Percentiles rank a stretch among this genome's conserved stretches.
Evolutionary conservation across 768 basidiomycete genomes (phyloP).

Genomic region (Boletus sp.): DNA sequence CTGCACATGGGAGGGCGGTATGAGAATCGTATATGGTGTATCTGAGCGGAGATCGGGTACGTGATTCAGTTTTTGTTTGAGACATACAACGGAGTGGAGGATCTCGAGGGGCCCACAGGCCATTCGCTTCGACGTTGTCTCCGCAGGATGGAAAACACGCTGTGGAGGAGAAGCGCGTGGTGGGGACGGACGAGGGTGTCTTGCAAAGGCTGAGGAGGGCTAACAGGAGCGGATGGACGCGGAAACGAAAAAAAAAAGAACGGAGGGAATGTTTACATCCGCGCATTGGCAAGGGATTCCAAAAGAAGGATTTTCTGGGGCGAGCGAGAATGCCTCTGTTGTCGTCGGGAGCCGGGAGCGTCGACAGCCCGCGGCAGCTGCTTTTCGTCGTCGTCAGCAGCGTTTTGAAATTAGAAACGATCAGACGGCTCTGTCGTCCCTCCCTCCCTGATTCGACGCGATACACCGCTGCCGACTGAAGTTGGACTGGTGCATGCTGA

Average conservation of each 20-base stretch:
- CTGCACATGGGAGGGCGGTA: constrained; percentile 25
- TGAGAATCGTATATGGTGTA: constrained; percentile 17
- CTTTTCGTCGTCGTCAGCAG: constrained; percentile 18
- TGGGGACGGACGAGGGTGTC: not conserved
- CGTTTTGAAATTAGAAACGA: constrained; percentile 25
- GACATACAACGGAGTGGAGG: constrained; percentile 15
- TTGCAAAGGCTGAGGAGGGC: constrained; percentile 2
- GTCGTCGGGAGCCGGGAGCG: constrained; percentile 26
- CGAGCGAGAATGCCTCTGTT: constrained; percentile 15
- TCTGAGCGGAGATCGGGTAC: constrained; percentile 13
- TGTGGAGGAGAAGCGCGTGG: constrained; percentile 10
- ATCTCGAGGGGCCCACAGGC: constrained; percentile 16
- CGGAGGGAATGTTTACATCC: constrained; percentile 29
- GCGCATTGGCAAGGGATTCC: constrained; percentile 24
- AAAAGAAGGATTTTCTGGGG: constrained; percentile 20
- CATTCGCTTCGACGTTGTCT: constrained; percentile 22
- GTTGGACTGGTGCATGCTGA: not conserved
- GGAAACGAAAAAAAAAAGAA: constrained; percentile 29
- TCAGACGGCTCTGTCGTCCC: constrained; percentile 6
- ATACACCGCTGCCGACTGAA: not conserved
- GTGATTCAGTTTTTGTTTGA: constrained; percentile 15
- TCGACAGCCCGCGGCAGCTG: constrained; percentile 21
- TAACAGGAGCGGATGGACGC: constrained; percentile 20
- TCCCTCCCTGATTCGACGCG: not conserved
- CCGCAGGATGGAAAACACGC: constrained; percentile 3